These are phyloP conservation scores for Durusdinium trenchii DNA, from an alignment of 73 alveolate species.

Conservation along the genomic window DNA sequence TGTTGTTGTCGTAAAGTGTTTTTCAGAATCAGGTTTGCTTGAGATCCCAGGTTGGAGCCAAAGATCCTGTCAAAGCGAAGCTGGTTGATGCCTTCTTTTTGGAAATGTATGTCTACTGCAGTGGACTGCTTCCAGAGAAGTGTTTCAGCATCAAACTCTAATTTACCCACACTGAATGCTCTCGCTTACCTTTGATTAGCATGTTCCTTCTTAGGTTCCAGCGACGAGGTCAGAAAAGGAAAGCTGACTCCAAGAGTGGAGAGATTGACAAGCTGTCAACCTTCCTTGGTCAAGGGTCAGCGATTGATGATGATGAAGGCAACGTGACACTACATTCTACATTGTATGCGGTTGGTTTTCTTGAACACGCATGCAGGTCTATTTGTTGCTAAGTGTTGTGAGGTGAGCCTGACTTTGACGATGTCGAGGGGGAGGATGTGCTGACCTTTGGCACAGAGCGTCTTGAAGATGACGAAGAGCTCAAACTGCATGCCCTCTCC, in stretches of 20 bases:
- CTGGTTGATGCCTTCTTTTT: neutral
- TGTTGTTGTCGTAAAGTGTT: too few relatives aligned
- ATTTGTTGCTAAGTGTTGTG: neutral
- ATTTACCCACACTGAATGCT: neutral
- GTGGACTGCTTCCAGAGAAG: slow-evolving; percentile 19
- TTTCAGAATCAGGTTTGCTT: too few relatives aligned
- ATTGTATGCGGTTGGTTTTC: neutral
- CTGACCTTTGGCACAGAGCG: neutral
- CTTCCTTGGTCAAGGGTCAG: neutral
- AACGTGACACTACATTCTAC: neutral
- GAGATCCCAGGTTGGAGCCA: neutral
- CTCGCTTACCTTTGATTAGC: neutral
- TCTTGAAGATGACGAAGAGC: slow-evolving; percentile 49
- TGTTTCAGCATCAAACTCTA: neutral
- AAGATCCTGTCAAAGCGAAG: neutral
- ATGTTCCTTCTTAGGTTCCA: neutral
- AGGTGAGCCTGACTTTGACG: neutral
- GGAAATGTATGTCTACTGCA: neutral
- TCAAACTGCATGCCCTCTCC: neutral
- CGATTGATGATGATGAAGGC: neutral
- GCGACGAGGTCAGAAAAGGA: neutral
- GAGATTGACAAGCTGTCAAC: neutral
- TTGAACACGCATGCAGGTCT: neutral
- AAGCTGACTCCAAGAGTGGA: too few relatives aligned
- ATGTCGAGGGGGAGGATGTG: neutral